phyloP scores from a whole-genome alignment of 2,329 filamentous ascomycete genomes.

The Botryotinia convoluta region DNA sequence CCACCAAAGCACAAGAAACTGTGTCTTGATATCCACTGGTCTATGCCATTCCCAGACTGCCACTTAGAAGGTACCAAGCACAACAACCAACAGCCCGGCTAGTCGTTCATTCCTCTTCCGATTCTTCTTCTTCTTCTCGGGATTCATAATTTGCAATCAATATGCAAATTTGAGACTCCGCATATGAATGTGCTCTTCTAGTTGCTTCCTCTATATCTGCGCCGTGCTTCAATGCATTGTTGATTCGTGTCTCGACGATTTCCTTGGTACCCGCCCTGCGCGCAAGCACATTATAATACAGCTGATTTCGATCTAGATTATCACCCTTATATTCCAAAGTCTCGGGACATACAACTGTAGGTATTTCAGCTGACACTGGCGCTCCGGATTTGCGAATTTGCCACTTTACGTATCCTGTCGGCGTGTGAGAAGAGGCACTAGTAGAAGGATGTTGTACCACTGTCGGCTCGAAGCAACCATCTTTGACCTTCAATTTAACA shows the following conservation, averaged over 20 bases:
- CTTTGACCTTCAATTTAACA: not conserved
- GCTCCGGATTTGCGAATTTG: not conserved
- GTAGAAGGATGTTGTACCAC: not conserved
- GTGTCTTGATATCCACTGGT: not conserved
- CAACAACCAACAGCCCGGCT: not conserved
- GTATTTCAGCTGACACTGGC: not conserved
- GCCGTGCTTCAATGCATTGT: not conserved
- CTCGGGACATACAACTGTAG: not conserved
- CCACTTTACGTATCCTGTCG: not conserved
- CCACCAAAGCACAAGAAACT: not conserved
- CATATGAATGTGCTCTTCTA: not conserved
- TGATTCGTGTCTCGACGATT: not conserved
- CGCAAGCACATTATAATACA: not conserved
- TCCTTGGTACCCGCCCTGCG: not conserved
- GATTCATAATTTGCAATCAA: not conserved
- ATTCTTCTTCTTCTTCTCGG: not conserved
- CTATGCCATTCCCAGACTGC: no score
- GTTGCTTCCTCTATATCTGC: not conserved
- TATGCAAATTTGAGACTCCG: not conserved
- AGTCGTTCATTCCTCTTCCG: no score
- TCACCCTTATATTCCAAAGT: not conserved
- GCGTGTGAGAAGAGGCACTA: not conserved
- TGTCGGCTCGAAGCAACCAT: not conserved
- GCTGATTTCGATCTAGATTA: not conserved
- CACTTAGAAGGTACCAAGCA: not conserved